Evolutionary conservation across 2,329 filamentous ascomycete species (phyloP).

Genomic region (Tolypocladium capitatum): DNA sequence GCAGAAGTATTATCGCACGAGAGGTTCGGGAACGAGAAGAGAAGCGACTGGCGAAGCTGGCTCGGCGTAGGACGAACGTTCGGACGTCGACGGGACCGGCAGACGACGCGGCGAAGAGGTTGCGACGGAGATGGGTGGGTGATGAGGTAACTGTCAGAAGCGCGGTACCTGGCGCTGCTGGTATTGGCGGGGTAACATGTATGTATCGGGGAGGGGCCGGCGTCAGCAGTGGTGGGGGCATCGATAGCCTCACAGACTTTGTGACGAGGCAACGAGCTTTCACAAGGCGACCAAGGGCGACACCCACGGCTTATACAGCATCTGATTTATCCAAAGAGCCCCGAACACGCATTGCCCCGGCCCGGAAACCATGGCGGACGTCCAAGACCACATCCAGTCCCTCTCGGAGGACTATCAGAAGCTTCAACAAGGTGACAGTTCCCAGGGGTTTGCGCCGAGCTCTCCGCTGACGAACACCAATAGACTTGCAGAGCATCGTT

Average conservation of each 20-base stretch:
- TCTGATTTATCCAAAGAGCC: not conserved
- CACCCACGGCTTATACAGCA: not conserved
- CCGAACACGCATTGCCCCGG: not conserved
- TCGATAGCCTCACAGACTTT: not conserved
- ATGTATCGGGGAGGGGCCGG: constrained; percentile 16
- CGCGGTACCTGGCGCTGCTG: not conserved
- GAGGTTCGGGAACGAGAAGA: not conserved
- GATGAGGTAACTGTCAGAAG: constrained; percentile 2
- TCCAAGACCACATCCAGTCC: constrained; percentile 65
- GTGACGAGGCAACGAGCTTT: not conserved
- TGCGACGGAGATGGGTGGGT: not conserved
- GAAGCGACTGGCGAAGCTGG: not conserved
- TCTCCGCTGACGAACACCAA: not conserved
- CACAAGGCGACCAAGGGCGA: not conserved
- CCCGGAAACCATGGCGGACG: constrained; percentile 45
- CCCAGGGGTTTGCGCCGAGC: not conserved
- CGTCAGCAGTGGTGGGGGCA: not conserved
- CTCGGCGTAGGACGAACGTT: not conserved
- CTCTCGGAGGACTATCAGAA: constrained; percentile 81
- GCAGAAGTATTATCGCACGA: not conserved
- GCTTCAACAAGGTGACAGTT: constrained; percentile 58
- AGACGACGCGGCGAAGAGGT: not conserved
- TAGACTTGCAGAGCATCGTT: constrained; percentile 69
- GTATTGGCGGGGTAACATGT: constrained; percentile 28
- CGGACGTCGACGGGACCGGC: not conserved